phyloP scores from a whole-genome alignment of 2,329 filamentous ascomycete species.

The Akanthomyces dipterigenus region DNA sequence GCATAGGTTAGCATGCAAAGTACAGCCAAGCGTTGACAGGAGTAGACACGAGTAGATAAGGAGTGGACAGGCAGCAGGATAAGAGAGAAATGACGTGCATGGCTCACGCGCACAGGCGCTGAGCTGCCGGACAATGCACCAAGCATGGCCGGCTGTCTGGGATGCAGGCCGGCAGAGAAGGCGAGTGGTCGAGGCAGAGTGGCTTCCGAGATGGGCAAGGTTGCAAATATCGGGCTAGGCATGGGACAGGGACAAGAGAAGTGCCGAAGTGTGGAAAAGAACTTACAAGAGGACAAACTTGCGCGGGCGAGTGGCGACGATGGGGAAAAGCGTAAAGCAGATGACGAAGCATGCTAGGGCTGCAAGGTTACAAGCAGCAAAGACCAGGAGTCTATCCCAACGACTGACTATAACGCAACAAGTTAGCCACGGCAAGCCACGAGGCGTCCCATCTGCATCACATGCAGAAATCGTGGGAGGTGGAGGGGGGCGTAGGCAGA shows the following conservation, averaged over 20 bases:
- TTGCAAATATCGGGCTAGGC: background rate
- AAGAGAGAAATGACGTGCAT: conserved; percentile 20
- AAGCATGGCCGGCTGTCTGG: background rate
- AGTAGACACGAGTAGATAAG: too few relatives aligned
- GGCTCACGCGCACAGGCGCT: background rate
- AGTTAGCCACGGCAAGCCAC: conserved; percentile 34
- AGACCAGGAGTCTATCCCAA: conserved; percentile 93
- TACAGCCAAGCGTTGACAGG: background rate
- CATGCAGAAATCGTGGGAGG: conserved; percentile 28
- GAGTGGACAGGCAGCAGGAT: background rate
- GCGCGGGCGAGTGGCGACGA: conserved; percentile 71
- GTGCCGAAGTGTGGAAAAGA: conserved; percentile 11
- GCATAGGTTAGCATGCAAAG: conserved; percentile 22
- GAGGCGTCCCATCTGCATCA: conserved; percentile 37
- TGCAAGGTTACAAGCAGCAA: conserved; percentile 82
- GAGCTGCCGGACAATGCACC: background rate
- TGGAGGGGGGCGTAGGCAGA: conserved; percentile 21
- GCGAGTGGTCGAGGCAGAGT: conserved; percentile 7
- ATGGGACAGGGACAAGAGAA: background rate
- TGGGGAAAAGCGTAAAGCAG: conserved; percentile 83
- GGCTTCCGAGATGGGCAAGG: background rate
- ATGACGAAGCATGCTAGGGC: conserved; percentile 89
- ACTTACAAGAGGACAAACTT: conserved; percentile 98
- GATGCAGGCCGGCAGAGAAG: background rate
- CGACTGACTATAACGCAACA: conserved; percentile 65